A percentile compares a stretch with the other conserved stretches of the same genome.
Conservation (phyloP, 345 rosid genomes). For the Triadica sebifera region DNA sequence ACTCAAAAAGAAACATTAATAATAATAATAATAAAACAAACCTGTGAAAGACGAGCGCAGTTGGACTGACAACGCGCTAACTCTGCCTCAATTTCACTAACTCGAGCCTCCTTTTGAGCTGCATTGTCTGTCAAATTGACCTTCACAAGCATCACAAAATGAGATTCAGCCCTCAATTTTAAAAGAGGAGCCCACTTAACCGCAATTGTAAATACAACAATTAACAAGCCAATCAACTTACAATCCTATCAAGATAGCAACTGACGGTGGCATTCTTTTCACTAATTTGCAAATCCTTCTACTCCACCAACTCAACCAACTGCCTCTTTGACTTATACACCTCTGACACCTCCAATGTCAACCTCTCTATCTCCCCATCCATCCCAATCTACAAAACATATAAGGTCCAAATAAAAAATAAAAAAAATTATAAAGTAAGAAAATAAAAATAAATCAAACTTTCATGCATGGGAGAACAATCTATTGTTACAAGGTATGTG, state of each 20-base stretch:
- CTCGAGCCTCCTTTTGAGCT: slow-evolving; percentile 65
- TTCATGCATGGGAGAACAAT: neutral
- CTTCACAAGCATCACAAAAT: slow-evolving; percentile 50
- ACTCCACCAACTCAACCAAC: slow-evolving; percentile 75
- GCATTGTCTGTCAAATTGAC: slow-evolving; percentile 60
- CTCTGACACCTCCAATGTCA: slow-evolving; percentile 63
- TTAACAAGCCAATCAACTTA: slow-evolving; percentile 29
- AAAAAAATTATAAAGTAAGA: neutral
- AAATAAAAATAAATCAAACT: neutral
- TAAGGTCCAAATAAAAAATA: neutral
- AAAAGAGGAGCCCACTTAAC: neutral
- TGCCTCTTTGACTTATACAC: slow-evolving; percentile 83
- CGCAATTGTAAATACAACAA: neutral
- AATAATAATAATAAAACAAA: slow-evolving; percentile 1
- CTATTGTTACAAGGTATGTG: neutral
- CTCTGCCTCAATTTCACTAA: slow-evolving; percentile 64
- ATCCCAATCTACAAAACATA: slow-evolving; percentile 56
- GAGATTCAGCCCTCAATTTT: neutral
- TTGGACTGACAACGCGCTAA: slow-evolving; percentile 59
- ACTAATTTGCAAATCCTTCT: slow-evolving; percentile 67
- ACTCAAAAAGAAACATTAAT: no score
- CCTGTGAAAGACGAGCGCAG: slow-evolving; percentile 80
- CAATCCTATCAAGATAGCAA: slow-evolving; percentile 80
- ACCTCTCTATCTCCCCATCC: slow-evolving; percentile 81
- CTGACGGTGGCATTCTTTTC: slow-evolving; percentile 74